Conservation (phyloP, 2,329 filamentous ascomycete genomes). For the Podosphaera leucotricha region DNA sequence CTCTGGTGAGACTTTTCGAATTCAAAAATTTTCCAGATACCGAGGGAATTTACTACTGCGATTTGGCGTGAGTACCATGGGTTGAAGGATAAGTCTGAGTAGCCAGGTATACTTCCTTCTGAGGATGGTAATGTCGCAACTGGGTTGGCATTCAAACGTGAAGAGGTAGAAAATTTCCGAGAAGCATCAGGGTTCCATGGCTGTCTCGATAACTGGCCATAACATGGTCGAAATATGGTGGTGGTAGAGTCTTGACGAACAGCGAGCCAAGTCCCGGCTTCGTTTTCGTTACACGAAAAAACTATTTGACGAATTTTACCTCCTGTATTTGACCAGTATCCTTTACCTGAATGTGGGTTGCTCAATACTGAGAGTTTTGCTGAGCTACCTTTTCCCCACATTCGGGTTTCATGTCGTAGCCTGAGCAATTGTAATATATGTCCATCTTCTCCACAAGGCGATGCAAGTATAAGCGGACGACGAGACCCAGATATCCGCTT, state of each 20-base stretch:
- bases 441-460: conserved; percentile 13
- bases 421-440: conserved; percentile 13
- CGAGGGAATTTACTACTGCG: conserved; percentile 38
- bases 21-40: conserved; percentile 47
- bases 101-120: conserved; percentile 28
- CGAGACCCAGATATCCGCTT: conserved; percentile 6
- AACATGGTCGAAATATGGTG: conserved; percentile 20
- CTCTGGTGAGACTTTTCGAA: conserved; percentile 10
- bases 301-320: conserved; percentile 25
- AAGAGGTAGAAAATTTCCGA: conserved; percentile 15
- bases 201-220: conserved; percentile 5
- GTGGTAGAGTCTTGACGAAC: conserved; percentile 20
- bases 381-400: conserved; percentile 10
- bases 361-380: conserved; percentile 8
- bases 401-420: conserved; percentile 9
- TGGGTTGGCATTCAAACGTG: conserved; percentile 30
- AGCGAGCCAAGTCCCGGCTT: conserved; percentile 20
- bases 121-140: conserved; percentile 27
- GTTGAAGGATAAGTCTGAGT: conserved; percentile 43
- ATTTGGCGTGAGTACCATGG: conserved; percentile 36
- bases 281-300: conserved; percentile 19
- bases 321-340: conserved; percentile 15
- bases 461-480: conserved; percentile 9
- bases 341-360: conserved; percentile 7
- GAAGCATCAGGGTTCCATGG: conserved; percentile 2